phyloP scores from a whole-genome alignment of 768 basidiomycete species.

The Russula dissimulans region DNA sequence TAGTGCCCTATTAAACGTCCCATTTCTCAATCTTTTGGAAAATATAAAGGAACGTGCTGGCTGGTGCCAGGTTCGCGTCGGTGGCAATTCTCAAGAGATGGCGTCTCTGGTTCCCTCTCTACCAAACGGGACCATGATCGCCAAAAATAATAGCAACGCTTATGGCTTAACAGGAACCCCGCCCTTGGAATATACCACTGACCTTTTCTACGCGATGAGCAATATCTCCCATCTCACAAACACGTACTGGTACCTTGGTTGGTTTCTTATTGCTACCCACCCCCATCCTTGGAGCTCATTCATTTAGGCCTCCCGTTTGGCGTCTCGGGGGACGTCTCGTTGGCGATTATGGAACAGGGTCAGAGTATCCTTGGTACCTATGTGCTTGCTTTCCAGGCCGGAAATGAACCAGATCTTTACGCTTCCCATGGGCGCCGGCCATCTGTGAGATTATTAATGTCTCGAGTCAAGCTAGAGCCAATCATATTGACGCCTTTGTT shows the following conservation, averaged over 20 bases:
- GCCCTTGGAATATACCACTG: constrained; percentile 51
- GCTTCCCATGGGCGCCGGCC: constrained; percentile 20
- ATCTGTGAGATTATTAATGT: constrained; percentile 1
- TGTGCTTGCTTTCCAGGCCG: constrained; percentile 57
- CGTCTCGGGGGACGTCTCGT: constrained; percentile 42
- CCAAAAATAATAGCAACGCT: constrained; percentile 34
- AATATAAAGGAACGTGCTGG: constrained; percentile 60
- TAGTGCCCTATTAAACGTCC: constrained; percentile 44
- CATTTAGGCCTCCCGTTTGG: constrained; percentile 51
- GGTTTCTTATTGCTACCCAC: neutral
- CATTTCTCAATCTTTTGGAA: constrained; percentile 71
- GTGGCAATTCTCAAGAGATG: constrained; percentile 74
- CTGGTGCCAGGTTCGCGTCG: constrained; percentile 52
- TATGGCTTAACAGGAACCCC: constrained; percentile 57
- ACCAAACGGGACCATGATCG: constrained; percentile 40
- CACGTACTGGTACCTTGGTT: constrained; percentile 57
- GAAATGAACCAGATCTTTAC: constrained; percentile 78
- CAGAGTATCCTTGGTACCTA: constrained; percentile 54
- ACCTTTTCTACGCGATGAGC: constrained; percentile 55
- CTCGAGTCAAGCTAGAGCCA: neutral
- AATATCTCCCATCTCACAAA: constrained; percentile 52
- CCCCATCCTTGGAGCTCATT: neutral
- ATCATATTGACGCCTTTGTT: neutral
- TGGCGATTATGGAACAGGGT: constrained; percentile 47
- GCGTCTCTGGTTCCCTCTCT: constrained; percentile 42